Evolutionary conservation across 257 asterid genomes (phyloP).

Genomic region (Solanum arcanum): DNA sequence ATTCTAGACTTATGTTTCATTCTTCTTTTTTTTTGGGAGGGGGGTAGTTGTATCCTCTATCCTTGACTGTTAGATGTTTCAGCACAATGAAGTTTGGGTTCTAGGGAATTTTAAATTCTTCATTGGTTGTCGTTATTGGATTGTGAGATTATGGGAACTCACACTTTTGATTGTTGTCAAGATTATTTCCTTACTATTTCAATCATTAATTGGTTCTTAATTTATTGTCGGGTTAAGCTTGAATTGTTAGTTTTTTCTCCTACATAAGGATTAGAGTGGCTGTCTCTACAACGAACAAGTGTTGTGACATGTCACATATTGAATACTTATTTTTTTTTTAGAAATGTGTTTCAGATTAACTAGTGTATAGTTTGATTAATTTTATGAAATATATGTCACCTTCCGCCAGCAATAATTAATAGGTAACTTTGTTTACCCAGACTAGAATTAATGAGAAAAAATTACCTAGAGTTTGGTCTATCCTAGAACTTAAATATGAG

Average conservation of each 20-base stretch:
- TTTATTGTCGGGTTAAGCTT: not conserved
- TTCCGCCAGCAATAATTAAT: too few species aligned
- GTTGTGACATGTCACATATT: not conserved
- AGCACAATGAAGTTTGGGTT: not conserved
- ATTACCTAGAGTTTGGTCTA: not conserved
- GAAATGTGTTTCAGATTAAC: not conserved
- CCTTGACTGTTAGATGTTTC: not conserved
- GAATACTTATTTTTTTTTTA: not conserved
- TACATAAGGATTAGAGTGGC: not conserved
- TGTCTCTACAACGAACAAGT: not conserved
- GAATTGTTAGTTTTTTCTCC: too few species aligned
- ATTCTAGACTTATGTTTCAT: not conserved
- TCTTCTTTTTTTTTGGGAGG: too few species aligned
- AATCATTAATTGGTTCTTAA: not conserved
- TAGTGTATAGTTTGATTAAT: not conserved
- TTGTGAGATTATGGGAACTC: not conserved
- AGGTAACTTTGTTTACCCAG: not conserved
- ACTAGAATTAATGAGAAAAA: too few species aligned
- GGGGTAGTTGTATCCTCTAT: not conserved
- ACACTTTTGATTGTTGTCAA: not conserved
- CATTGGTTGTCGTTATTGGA: not conserved
- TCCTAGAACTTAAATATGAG: too few species aligned
- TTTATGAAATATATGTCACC: too few species aligned
- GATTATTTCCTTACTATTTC: not conserved
- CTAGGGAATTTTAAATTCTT: too few species aligned